Evolutionary conservation across 805 yeast genomes (phyloP), one percentile per base, ranked within the genome.

Genomic region (Saccharomyces mikatae): DNA sequence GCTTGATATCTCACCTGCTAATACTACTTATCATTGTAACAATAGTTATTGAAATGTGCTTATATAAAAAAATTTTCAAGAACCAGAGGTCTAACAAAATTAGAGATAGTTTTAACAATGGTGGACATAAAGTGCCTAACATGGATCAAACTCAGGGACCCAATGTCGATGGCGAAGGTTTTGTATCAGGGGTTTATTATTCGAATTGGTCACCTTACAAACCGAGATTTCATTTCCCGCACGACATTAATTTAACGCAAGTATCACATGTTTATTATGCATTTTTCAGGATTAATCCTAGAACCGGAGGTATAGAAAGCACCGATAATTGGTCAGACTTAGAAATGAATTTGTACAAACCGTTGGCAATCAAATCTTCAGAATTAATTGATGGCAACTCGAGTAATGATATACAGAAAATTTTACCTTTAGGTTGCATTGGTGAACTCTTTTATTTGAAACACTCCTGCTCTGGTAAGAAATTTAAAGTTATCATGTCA

Each of bases 191-290:
- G 13, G 64, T 79, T 6, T 81, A 81, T 61, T 81, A 77, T 56
- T 69, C 84, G 3, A 79, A 79, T 56, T 87, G 92, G 92, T 76
- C 86, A 0, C 81, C 84, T 17, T 88, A 89, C 63, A 76, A 70
- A 29, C 74, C 82, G 32, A 75, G 87, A 56, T 70, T 71, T 58
- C 88, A 79, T 69, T 72, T 69, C 52, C 94, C 87, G 1, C 69
- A 70, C 22, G 83, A 86, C 53, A 78, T 91, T 5, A 88, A 91
- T 1, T 67, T 78, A 1, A 66, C 75, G 0, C 60, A 67, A 10
- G 65, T 87, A 0, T 81, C 96, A 21, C 87, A 88, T 58, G 67
- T 94, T 1, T 83, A 84, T 62, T 94, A 87, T 68, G 87, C 97
- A 0, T 92, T 92, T 68, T 75, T 87, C 50, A 72, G 78, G 32